These are phyloP conservation scores for Zasmidium angulare DNA, from an alignment of 2,329 filamentous ascomycete species.

Conservation along the genomic window DNA sequence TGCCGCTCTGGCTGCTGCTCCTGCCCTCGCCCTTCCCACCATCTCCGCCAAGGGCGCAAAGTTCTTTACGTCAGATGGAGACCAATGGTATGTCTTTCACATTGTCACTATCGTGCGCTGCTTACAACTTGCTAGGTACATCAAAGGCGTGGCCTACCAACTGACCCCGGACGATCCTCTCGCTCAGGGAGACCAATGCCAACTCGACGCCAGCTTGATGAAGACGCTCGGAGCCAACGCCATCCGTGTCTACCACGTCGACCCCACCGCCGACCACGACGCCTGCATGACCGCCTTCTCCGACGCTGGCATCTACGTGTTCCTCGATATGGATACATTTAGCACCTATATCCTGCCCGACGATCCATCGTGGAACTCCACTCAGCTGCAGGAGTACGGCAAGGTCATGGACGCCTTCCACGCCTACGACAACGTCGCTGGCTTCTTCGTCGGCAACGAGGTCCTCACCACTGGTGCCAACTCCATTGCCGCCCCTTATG, in stretches of 20 bases:
- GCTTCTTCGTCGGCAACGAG: constrained; percentile 87
- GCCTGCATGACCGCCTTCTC: constrained; percentile 80
- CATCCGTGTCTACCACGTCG: constrained; percentile 86
- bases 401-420: constrained; percentile 76
- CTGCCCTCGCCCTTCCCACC: constrained; percentile 52
- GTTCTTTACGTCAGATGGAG: constrained; percentile 78
- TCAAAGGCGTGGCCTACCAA: constrained; percentile 62
- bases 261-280: constrained; percentile 67
- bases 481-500: constrained; percentile 71
- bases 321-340: constrained; percentile 80
- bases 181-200: constrained; percentile 71
- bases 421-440: constrained; percentile 74
- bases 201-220: constrained; percentile 74
- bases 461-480: constrained; percentile 63
- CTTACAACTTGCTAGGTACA: too few relatives aligned
- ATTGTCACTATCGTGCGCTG: too few relatives aligned
- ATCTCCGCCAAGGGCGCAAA: constrained; percentile 71
- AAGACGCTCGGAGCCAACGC: constrained; percentile 76
- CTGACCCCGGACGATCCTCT: constrained; percentile 71
- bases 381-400: constrained; percentile 67
- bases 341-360: constrained; percentile 58
- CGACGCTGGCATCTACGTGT: constrained; percentile 77
- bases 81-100: too few relatives aligned
- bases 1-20: constrained; percentile 25
- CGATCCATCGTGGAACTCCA: constrained; percentile 68